These are phyloP conservation scores for Colletotrichum euphorbiae DNA, from an alignment of 2,329 filamentous ascomycete genomes.

Conservation along the genomic window DNA sequence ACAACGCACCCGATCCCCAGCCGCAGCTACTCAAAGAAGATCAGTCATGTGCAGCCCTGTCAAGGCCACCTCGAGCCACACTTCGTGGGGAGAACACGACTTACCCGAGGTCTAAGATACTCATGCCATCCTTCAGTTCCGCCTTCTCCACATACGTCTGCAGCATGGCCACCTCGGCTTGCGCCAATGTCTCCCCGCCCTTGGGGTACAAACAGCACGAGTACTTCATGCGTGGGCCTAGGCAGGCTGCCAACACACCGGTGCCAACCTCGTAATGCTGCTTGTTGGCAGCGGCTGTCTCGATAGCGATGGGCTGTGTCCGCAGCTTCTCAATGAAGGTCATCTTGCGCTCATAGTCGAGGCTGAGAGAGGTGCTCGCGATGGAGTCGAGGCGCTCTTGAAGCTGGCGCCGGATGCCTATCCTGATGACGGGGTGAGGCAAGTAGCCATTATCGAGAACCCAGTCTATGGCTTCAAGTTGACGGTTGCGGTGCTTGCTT, in stretches of 20 bases:
- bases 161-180: slow-evolving; percentile 77
- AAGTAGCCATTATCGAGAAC: slow-evolving; percentile 75
- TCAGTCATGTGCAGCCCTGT: too few species aligned
- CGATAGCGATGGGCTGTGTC: slow-evolving; percentile 73
- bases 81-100: slow-evolving; percentile 37
- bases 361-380: slow-evolving; percentile 61
- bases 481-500: slow-evolving; percentile 8
- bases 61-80: too few species aligned
- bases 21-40: slow-evolving; percentile 64
- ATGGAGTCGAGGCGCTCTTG: slow-evolving; percentile 69
- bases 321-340: slow-evolving; percentile 70
- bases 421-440: slow-evolving; percentile 70
- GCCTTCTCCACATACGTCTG: slow-evolving; percentile 71
- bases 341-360: slow-evolving; percentile 71
- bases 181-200: slow-evolving; percentile 70
- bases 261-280: slow-evolving; percentile 82
- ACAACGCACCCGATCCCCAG: slow-evolving; percentile 75
- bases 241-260: slow-evolving; percentile 68
- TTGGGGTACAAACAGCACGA: slow-evolving; percentile 74
- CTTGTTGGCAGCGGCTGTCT: slow-evolving; percentile 72
- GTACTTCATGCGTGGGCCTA: slow-evolving; percentile 80
- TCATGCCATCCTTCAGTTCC: slow-evolving; percentile 69
- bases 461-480: slow-evolving; percentile 55
- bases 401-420: slow-evolving; percentile 75
- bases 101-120: slow-evolving; percentile 71